Conservation (phyloP, 495 filamentous ascomycete species). For the Podospora pseudocomata region DNA sequence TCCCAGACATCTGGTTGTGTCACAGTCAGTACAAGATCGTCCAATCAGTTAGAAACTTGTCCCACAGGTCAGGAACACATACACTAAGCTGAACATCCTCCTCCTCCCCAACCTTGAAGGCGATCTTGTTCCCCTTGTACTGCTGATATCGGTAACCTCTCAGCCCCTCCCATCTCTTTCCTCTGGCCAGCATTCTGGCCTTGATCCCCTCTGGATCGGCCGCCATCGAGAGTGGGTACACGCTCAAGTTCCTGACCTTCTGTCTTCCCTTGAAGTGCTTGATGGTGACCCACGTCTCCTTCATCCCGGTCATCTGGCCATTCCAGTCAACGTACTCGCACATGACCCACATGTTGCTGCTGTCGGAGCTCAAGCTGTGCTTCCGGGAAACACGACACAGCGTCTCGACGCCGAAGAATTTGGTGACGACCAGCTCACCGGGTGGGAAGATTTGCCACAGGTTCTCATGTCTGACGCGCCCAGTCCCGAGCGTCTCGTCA, state of each 20-base stretch:
- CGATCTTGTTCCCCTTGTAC: slow-evolving; percentile 43
- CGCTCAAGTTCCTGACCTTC: slow-evolving; percentile 46
- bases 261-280: slow-evolving; percentile 45
- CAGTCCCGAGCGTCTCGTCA: slow-evolving; percentile 14
- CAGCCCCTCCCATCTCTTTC: slow-evolving; percentile 45
- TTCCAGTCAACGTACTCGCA: slow-evolving; percentile 54
- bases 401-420: slow-evolving; percentile 19
- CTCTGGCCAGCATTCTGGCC: slow-evolving; percentile 36
- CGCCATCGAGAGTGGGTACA: slow-evolving; percentile 54
- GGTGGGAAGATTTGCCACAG: slow-evolving; percentile 40
- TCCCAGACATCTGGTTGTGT: not conserved
- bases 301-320: slow-evolving; percentile 50
- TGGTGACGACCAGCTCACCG: slow-evolving; percentile 25
- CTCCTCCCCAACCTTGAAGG: slow-evolving; percentile 2
- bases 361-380: not conserved
- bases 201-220: slow-evolving; percentile 34
- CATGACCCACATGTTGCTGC: slow-evolving; percentile 19
- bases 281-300: slow-evolving; percentile 36
- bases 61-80: not conserved
- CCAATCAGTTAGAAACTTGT: not conserved
- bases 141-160: slow-evolving; percentile 54
- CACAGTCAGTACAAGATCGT: not conserved
- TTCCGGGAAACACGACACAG: slow-evolving; percentile 20
- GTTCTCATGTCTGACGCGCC: slow-evolving; percentile 18
- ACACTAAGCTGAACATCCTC: slow-evolving; percentile 4